phyloP scores from a whole-genome alignment of 2,329 filamentous ascomycete genomes.

The Talaromyces funiculosus region DNA sequence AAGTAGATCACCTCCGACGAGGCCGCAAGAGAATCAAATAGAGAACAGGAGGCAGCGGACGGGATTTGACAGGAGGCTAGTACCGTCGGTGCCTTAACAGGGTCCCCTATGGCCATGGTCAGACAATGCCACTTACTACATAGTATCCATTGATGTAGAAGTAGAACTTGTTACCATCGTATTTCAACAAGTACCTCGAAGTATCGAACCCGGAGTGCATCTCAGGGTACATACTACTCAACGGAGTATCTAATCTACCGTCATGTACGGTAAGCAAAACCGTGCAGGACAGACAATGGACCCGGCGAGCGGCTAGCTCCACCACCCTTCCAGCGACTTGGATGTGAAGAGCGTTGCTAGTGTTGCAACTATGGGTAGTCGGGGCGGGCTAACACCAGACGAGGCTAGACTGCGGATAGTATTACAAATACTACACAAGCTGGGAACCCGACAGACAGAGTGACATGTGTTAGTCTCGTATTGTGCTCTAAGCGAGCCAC shows the following conservation, averaged over 20 bases:
- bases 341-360: background rate
- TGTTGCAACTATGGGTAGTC: background rate
- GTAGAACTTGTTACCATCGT: too few species aligned
- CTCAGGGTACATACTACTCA: background rate
- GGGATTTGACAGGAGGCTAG: too few species aligned
- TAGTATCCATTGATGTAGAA: too few species aligned
- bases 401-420: too few species aligned
- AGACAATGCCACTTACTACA: background rate
- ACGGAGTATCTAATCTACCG: constrained; percentile 1
- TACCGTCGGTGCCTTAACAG: too few species aligned
- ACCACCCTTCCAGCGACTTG: background rate
- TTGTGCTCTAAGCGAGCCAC: background rate
- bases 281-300: background rate
- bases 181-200: too few species aligned
- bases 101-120: too few species aligned
- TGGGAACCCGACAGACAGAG: background rate
- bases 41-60: background rate
- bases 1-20: too few species aligned
- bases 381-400: background rate
- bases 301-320: constrained; percentile 1
- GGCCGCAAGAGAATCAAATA: background rate
- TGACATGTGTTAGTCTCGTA: background rate
- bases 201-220: too few species aligned
- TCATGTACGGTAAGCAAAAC: background rate
- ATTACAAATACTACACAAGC: background rate